Conservation (phyloP, 331 rosid species). For the Prunus yedoensis region DNA sequence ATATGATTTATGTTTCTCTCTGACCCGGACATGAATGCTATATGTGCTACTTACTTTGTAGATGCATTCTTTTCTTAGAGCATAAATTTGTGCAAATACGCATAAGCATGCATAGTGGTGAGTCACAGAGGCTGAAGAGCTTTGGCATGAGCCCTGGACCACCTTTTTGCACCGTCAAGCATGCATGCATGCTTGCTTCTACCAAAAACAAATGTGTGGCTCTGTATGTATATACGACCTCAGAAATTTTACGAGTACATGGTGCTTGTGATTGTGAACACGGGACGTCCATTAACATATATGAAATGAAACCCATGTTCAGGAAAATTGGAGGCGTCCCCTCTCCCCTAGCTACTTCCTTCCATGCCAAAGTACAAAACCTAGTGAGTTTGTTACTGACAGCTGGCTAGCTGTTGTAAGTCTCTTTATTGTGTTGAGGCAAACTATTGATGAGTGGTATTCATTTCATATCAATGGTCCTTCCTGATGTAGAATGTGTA, state of each 20-base stretch:
- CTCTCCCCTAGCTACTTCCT: too few species aligned
- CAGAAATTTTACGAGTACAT: not conserved
- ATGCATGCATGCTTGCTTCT: not conserved
- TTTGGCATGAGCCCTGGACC: constrained; percentile 19
- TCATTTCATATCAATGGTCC: too few species aligned
- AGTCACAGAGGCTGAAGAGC: not conserved
- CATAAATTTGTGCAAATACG: not conserved
- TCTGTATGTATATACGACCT: not conserved
- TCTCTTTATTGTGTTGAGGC: not conserved
- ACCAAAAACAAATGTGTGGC: constrained; percentile 10
- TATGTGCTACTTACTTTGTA: not conserved
- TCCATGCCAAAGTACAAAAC: not conserved
- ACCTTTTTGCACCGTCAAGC: constrained; percentile 12
- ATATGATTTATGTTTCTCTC: not conserved
- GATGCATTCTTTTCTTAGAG: too few species aligned
- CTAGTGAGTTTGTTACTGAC: not conserved
- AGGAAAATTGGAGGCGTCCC: not conserved
- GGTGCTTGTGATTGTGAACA: not conserved
- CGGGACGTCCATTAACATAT: constrained; percentile 8
- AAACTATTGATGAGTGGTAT: not conserved
- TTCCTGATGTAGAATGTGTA: too few species aligned
- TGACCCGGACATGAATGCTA: not conserved
- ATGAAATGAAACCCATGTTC: constrained; percentile 4
- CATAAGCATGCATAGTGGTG: not conserved
- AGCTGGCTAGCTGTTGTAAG: not conserved